A percentile compares a stretch with the other conserved stretches of the same genome.
These are phyloP conservation scores for Hanseniaspora vineae DNA, from an alignment of 805 yeast species.

Conservation along the genomic window DNA sequence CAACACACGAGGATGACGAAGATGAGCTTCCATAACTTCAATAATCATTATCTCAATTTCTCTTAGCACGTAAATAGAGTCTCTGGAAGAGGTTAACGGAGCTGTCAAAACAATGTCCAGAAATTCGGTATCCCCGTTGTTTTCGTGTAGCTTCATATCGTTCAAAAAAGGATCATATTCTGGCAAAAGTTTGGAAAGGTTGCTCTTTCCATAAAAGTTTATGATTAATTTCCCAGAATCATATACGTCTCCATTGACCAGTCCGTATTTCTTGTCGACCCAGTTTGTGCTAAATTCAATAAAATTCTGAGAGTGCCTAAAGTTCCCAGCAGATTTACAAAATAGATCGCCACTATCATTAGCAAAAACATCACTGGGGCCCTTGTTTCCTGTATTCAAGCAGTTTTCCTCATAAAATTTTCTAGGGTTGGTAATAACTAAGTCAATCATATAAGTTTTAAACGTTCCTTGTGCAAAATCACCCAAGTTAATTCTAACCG, in stretches of 20 bases:
- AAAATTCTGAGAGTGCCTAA: neutral
- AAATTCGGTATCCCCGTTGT: constrained; percentile 1
- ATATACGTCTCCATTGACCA: neutral
- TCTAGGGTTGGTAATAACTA: neutral
- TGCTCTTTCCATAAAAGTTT: no score
- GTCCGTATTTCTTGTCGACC: neutral
- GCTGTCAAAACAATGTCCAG: constrained; percentile 10
- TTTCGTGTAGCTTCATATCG: no score
- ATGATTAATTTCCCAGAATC: neutral
- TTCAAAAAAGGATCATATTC: no score
- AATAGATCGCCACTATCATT: no score
- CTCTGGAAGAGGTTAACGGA: constrained; percentile 10
- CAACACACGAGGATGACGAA: neutral
- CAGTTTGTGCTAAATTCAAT: neutral
- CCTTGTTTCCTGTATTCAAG: no score
- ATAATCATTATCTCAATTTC: constrained; percentile 9
- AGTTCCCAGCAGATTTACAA: no score
- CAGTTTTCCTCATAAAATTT: neutral
- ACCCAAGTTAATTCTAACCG: constrained; percentile 1
- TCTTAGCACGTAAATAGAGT: constrained; percentile 8
- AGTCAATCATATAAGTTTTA: constrained; percentile 2
- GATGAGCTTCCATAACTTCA: constrained; percentile 3
- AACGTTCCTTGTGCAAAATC: neutral
- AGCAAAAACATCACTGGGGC: no score
- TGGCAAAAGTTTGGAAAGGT: no score